Base-by-base conservation (phyloP, 1,284 basidiomycete genomes). In the Coriolopsis trogii region DNA sequence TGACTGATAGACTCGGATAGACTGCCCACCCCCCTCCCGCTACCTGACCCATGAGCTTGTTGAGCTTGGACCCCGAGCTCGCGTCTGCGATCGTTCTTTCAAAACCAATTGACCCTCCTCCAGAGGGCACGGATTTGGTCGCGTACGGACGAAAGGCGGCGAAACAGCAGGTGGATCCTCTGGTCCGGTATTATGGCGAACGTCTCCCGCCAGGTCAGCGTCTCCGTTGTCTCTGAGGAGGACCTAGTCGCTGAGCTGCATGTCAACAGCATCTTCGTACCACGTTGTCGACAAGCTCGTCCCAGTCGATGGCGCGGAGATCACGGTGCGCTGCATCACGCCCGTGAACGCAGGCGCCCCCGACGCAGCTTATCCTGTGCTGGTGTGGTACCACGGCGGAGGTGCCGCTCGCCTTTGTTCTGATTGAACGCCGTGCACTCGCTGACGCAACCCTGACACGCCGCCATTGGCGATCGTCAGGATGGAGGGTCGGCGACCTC, bases 401-500 rank as follows among this genome's bases (percentile, higher is more conserved):
- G 53, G 53, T 50, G n/a, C n/a, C n/a, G 36, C 6, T 18, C 25
- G 18, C 29, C 26, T 24, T 4, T n/a, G n/a, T 13, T 7, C 4
- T 16, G 15, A 23, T 13, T 15, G 28, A 3, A 31, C 8, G 23
- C 4, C 8, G 2, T 3, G 1, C n/a, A 21, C 7, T 36, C 3
- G 16, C 16, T 23, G 30, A 39, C 36, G 3, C 7, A 3, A 24
- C 20, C 29, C 12, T 36, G 25, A 12, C 13, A 10, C 8, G 20
- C 20, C 18, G 18, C 4, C 2, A 26, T 8, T 16, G 3, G n/a
- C n/a, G n/a, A n/a, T n/a, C n/a, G 8, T 16, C 18, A 63, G 51
- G 54, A 6, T 55, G 55, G 45, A 34, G 36, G 10, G 30, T 55
- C 16, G 60, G 62, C 2, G 47, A 40, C 34, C 10, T 60, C 13